phyloP scores from a whole-genome alignment of 305 asterid genomes.

The Fraxinus ornus region DNA sequence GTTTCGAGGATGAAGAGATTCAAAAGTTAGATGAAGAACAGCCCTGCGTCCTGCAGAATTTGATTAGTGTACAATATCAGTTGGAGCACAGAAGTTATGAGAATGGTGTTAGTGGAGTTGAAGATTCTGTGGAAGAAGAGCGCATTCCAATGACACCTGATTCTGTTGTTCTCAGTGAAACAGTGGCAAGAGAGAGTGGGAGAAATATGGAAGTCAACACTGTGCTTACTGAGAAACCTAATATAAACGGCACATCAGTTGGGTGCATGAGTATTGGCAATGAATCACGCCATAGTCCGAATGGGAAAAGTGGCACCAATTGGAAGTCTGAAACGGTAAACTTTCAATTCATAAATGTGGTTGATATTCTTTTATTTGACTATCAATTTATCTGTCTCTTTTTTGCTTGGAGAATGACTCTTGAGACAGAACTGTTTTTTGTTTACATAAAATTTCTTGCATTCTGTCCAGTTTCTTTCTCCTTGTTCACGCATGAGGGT shows the following conservation, averaged over 20 bases:
- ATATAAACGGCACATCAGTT: slow-evolving; percentile 20
- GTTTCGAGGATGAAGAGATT: slow-evolving; percentile 13
- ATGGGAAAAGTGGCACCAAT: slow-evolving; percentile 28
- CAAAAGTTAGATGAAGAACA: slow-evolving; percentile 9
- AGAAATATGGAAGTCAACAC: slow-evolving; percentile 19
- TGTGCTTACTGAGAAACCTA: slow-evolving; percentile 20
- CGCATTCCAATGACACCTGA: slow-evolving; percentile 55
- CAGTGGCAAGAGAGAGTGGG: slow-evolving; percentile 10
- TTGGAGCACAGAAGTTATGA: slow-evolving; percentile 16
- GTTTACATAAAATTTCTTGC: slow-evolving; percentile 16
- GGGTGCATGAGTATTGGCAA: not conserved
- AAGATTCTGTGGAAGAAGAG: slow-evolving; percentile 37
- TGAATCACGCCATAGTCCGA: slow-evolving; percentile 25
- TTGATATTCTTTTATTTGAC: not conserved
- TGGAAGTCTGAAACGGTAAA: slow-evolving; percentile 40
- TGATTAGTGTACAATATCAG: slow-evolving; percentile 17
- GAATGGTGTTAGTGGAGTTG: slow-evolving; percentile 27
- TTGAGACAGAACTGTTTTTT: not conserved
- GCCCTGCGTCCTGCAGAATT: slow-evolving; percentile 20
- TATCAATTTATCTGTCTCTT: not conserved
- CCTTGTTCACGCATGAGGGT: slow-evolving; percentile 62
- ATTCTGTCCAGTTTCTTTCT: slow-evolving; percentile 48
- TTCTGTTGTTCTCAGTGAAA: slow-evolving; percentile 35
- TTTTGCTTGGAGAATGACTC: slow-evolving; percentile 1
- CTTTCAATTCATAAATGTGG: not conserved